Conservation (phyloP, 2,329 filamentous ascomycete genomes). For the Lachnellula suecica region DNA sequence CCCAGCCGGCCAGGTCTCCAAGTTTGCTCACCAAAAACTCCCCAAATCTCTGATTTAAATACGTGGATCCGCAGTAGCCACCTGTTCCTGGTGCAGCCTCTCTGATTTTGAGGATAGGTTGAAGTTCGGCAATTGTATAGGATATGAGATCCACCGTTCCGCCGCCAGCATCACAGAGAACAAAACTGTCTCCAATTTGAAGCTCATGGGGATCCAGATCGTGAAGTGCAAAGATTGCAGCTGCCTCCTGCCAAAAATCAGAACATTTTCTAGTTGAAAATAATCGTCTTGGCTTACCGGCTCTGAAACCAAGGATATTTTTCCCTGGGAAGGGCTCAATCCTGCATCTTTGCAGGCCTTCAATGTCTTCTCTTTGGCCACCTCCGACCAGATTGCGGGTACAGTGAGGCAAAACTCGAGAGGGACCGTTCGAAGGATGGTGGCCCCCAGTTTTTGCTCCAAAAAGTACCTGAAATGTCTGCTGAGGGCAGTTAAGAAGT, state of each 20-base stretch:
- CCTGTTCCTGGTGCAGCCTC: background rate
- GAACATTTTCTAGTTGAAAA: too few relatives aligned
- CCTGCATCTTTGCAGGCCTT: background rate
- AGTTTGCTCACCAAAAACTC: background rate
- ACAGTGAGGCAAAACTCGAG: slow-evolving; percentile 9
- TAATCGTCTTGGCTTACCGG: slow-evolving; percentile 1
- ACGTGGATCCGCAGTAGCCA: background rate
- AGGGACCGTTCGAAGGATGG: background rate
- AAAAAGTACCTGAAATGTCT: slow-evolving; percentile 2
- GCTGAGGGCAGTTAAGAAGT: background rate
- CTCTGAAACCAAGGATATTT: slow-evolving; percentile 7
- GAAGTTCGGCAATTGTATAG: background rate
- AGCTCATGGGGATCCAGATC: background rate
- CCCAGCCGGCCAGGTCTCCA: background rate
- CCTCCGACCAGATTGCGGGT: slow-evolving; percentile 13
- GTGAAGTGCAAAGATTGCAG: slow-evolving; percentile 2
- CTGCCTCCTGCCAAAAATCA: slow-evolving; percentile 2
- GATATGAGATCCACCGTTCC: slow-evolving; percentile 45
- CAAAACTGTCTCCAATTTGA: slow-evolving; percentile 16
- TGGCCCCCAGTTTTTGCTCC: slow-evolving; percentile 3
- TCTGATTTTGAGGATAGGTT: background rate
- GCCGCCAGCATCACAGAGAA: slow-evolving; percentile 34
- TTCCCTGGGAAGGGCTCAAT: background rate
- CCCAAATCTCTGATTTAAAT: background rate
- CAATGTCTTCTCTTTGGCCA: slow-evolving; percentile 12